Evolutionary conservation across 345 rosid genomes (phyloP), one percentile per base, ranked within the genome.

Genomic region (Lepidium aucheri): DNA sequence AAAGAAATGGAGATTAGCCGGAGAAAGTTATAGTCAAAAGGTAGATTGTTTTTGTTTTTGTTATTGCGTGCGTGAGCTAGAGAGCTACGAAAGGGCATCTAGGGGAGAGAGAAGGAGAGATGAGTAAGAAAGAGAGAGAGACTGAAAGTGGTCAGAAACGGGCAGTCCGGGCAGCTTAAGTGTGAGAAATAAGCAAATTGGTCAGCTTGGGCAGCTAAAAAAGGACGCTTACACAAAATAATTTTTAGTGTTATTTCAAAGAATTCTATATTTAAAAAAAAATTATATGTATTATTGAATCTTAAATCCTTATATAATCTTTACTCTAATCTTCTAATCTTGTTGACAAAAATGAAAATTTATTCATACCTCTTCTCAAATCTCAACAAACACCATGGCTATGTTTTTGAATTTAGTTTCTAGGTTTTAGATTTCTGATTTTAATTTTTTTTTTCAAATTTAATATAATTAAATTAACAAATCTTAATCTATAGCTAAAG

Each of bases 161-260:
- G 89, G 96, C 83, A 86, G 76, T 17, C 43, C 51, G 85, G 88
- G 90, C 83, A 89, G 78, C 9, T 78, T 78, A 74, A 73, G 80
- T 79, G 69, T 77, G 40, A 26, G 67, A 59, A 13, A 24, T 7
- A 14, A 78, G 82, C 74, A 50, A 72, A 5, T 4, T n/a, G 85
- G 86, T 82, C 82, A 82, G 79, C 1, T 69, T 22, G 83, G 89
- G 89, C 83, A 83, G 61, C 73, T 36, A 64, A 78, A 65, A 65
- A 57, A 59, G 52, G 39, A 63, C 33, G 16, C 50, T 0, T 18
- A 52, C 60, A 60, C 13, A 51, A 60, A 41, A 3, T 33, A 15
- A 32, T 5, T 52, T 32, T 28, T 28, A 28, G 32, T 28, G 7
- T 26, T 26, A 26, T 26, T 26, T 26, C 5, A 26, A 26, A 26